Conservation (phyloP, 2,329 filamentous ascomycete genomes). For the Trichothecium sympodiale region DNA sequence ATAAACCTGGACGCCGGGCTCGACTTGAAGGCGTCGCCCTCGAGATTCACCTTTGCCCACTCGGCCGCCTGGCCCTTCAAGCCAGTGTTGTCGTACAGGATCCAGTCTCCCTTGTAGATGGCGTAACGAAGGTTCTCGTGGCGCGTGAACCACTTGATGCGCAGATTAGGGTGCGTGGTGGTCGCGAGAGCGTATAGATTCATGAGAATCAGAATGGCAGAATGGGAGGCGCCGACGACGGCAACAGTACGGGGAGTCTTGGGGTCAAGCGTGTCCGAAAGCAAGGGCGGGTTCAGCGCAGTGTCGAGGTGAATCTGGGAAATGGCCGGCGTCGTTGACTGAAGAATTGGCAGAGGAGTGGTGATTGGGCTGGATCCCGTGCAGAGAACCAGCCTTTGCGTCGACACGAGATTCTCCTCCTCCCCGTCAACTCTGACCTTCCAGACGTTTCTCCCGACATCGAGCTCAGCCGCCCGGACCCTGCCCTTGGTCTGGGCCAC, state of each 20-base stretch:
- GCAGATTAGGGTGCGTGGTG: conserved; percentile 38
- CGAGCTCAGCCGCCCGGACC: no score
- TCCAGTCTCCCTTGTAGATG: conserved; percentile 51
- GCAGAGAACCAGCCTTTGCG: conserved; percentile 40
- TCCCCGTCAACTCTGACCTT: background rate
- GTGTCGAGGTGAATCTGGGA: conserved; percentile 36
- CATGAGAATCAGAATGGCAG: conserved; percentile 49
- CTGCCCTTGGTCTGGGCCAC: no score
- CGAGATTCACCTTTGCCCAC: conserved; percentile 48
- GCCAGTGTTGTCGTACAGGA: conserved; percentile 53
- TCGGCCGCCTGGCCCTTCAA: conserved; percentile 50
- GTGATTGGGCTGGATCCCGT: conserved; percentile 43
- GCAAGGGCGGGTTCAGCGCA: conserved; percentile 40
- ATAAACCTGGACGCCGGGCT: conserved; percentile 35
- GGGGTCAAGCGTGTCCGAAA: conserved; percentile 19
- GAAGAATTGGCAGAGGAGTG: conserved; percentile 27
- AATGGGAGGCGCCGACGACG: conserved; percentile 52
- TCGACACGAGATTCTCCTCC: conserved; percentile 8
- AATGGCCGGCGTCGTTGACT: conserved; percentile 10
- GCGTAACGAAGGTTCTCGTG: conserved; percentile 46
- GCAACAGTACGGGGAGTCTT: conserved; percentile 31
- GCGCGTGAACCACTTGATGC: conserved; percentile 52
- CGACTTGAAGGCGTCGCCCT: conserved; percentile 32
- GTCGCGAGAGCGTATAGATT: conserved; percentile 45
- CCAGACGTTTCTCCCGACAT: background rate